phyloP scores from a whole-genome alignment of 306 rosid genomes.

The Begonia masoniana region DNA sequence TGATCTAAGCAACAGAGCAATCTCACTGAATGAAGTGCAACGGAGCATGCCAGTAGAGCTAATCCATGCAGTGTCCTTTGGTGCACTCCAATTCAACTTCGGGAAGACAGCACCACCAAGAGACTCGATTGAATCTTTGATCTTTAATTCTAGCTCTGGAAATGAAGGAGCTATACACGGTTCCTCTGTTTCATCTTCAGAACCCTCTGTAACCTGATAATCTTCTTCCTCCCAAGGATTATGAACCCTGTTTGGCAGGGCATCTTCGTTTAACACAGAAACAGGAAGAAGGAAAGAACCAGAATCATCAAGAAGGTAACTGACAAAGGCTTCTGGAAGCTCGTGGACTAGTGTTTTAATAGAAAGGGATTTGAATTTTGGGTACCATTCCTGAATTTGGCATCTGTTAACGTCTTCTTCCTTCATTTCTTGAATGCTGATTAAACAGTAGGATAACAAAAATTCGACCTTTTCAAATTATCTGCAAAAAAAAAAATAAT shows the following conservation, averaged over 20 bases:
- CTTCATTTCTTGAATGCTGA: slow-evolving; percentile 23
- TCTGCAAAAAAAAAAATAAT: no score
- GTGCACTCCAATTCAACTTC: slow-evolving; percentile 83
- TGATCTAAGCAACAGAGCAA: slow-evolving; percentile 50
- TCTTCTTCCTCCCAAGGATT: slow-evolving; percentile 55
- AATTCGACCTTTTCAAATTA: no score
- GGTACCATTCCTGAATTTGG: slow-evolving; percentile 77
- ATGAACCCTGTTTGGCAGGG: slow-evolving; percentile 63
- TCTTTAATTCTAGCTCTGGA: slow-evolving; percentile 56
- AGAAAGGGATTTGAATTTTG: slow-evolving; percentile 47
- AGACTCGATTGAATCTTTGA: slow-evolving; percentile 48
- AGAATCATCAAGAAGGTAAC: slow-evolving; percentile 56
- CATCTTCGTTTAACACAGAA: slow-evolving; percentile 65
- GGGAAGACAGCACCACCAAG: slow-evolving; percentile 76
- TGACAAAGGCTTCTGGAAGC: slow-evolving; percentile 59
- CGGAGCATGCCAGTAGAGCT: slow-evolving; percentile 37
- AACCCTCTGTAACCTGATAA: slow-evolving; percentile 52
- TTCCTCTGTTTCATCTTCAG: slow-evolving; percentile 45
- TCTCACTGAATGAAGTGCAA: slow-evolving; percentile 60
- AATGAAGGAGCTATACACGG: slow-evolving; percentile 42
- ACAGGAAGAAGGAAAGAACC: slow-evolving; percentile 57
- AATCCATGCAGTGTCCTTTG: slow-evolving; percentile 81
- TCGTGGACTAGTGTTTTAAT: slow-evolving; percentile 52
- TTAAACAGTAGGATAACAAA: no score
- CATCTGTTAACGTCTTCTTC: slow-evolving; percentile 51